These are phyloP conservation scores for Eucalyptus viminalis DNA, from an alignment of 345 rosid species.

Conservation along the genomic window DNA sequence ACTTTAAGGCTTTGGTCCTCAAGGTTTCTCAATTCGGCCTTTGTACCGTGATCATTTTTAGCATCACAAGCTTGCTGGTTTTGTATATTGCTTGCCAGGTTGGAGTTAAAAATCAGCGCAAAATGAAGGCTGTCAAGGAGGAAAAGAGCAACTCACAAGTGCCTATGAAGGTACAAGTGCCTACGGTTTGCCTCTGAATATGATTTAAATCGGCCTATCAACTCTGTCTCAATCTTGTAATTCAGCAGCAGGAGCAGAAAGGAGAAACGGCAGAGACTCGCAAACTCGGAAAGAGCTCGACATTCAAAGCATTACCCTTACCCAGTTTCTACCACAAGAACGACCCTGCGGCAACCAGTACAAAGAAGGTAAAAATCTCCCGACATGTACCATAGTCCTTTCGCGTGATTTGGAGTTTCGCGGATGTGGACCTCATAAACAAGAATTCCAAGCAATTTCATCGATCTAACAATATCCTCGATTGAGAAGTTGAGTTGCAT, in stretches of 20 bases:
- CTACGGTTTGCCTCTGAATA: neutral
- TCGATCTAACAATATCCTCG: neutral
- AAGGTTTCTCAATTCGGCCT: neutral
- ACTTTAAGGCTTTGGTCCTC: neutral
- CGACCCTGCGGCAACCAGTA: neutral
- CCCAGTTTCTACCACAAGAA: conserved; percentile 14
- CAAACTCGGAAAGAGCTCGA: conserved; percentile 1
- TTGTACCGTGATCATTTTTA: neutral
- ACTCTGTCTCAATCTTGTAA: neutral
- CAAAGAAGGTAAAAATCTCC: neutral
- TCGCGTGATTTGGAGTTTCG: neutral
- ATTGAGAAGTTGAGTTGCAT: neutral
- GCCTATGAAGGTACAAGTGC: neutral
- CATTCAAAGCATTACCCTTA: conserved; percentile 19
- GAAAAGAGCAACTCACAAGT: neutral
- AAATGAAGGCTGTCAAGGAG: neutral
- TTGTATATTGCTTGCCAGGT: neutral
- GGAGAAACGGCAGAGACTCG: neutral
- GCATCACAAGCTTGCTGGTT: neutral
- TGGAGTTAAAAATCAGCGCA: neutral
- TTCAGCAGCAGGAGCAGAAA: neutral
- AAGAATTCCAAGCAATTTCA: neutral
- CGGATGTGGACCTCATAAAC: neutral
- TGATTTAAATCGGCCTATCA: neutral
- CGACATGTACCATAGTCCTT: neutral